Base-by-base conservation (phyloP, 176 grass and related monocot species). In the Poa annua region DNA sequence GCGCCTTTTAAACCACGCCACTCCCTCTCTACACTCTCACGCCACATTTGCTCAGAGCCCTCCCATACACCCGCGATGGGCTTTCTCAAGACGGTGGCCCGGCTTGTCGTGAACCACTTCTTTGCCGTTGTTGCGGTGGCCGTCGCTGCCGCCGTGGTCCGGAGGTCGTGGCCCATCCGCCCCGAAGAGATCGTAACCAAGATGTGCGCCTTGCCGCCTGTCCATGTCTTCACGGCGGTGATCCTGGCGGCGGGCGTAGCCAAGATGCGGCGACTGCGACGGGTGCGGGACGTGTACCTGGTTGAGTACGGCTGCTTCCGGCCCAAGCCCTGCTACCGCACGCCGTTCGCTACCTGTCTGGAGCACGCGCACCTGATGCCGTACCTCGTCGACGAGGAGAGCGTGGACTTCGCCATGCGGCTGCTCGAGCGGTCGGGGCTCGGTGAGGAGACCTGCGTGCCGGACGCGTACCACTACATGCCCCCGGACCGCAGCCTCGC, bases 281-380 rank as follows among this genome's bases (percentile, higher is more conserved):
- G 48, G 21, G 33, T 21, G 11, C 21, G 61, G 9, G 82, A 77
- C 20, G 66, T 70, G 20, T 70, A 70, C 20, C 38, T 70, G 1
- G 38, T 70, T 10, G 66, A 70, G 66, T 70, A 70, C 66, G 66
- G 66, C 20, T 70, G 66, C 66, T 70, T 70, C 66, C 38, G 66
- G 4, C 66, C 66, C 38, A 70, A 22, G 39, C 19, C 66, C 20
- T 70, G 38, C 38, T 70, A 70, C 17, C 66, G 66, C 66, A 42
- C 66, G 66, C 66, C 66, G 11, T 13, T 70, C 20, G 66, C 66
- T 0, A 70, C 66, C 1, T 70, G 66, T 2, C 5, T 41, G 38
- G 66, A 70, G 66, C 66, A 70, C 66, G 66, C 66, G 38, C 66
- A 17, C 3, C 62, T 84, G 9, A 11, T 77, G 82, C 82, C 82